A percentile compares a stretch with the other conserved stretches of the same genome.
phyloP scores from a whole-genome alignment of 257 asterid species.

The Solanum etuberosum region DNA sequence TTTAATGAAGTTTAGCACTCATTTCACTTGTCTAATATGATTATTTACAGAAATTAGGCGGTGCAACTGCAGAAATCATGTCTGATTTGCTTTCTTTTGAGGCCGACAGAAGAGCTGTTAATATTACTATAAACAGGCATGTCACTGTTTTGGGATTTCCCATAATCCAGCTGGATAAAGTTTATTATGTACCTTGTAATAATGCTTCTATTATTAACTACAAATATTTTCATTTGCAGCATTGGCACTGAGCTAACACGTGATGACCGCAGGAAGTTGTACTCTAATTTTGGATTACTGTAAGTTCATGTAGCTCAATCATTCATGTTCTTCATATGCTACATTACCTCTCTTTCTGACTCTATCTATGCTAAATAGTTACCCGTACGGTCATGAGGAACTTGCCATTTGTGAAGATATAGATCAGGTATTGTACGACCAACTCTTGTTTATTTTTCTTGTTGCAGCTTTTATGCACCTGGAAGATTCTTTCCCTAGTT shows the following conservation, averaged over 20 bases:
- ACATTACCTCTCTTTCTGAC: neutral
- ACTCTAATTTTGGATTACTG: conserved; percentile 89
- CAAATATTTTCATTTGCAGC: conserved; percentile 32
- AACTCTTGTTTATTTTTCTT: neutral
- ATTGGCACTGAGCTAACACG: conserved; percentile 94
- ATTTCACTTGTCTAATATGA: conserved; percentile 6
- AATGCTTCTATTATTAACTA: neutral
- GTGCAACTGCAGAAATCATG: conserved; percentile 93
- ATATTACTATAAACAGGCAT: conserved; percentile 82
- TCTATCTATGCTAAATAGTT: conserved; percentile 27
- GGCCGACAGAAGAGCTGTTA: conserved; percentile 95
- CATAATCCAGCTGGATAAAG: neutral
- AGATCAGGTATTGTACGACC: conserved; percentile 51
- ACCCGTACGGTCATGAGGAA: conserved; percentile 93
- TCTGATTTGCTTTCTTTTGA: conserved; percentile 85
- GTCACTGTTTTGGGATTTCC: neutral
- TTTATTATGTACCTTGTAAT: neutral
- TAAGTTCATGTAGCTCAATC: conserved; percentile 24
- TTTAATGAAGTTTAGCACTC: neutral
- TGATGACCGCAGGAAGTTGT: conserved; percentile 80
- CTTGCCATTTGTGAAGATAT: conserved; percentile 83
- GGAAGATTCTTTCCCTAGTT: neutral
- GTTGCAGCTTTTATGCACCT: neutral
- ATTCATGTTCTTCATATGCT: neutral
- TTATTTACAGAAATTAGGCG: conserved; percentile 67